Percentiles rank a stretch among this genome's conserved stretches.
These are phyloP conservation scores for Parastagonospora nodorum DNA, from an alignment of 2,329 filamentous ascomycete genomes.

Conservation along the genomic window DNA sequence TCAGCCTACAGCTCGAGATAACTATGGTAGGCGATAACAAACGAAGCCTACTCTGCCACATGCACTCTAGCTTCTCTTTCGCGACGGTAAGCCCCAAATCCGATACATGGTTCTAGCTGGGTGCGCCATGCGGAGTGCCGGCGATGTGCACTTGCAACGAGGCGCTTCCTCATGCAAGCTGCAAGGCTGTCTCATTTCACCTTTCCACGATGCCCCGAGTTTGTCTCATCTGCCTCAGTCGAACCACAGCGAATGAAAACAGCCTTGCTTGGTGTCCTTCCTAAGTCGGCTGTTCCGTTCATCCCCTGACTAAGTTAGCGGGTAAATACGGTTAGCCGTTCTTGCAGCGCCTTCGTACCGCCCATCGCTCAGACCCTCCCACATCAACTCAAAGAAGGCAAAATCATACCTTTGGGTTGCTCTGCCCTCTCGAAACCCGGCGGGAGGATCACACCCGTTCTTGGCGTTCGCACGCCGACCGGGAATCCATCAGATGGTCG, in stretches of 20 bases:
- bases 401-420: neutral
- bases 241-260: neutral
- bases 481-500: constrained; percentile 23
- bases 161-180: too few species aligned
- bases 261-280: neutral
- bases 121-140: too few species aligned
- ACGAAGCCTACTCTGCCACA: too few species aligned
- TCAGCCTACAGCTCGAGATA: too few species aligned
- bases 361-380: neutral
- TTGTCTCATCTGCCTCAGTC: neutral
- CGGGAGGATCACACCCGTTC: constrained; percentile 3
- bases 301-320: neutral
- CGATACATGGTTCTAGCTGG: too few species aligned
- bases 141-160: too few species aligned
- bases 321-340: constrained; percentile 3
- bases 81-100: too few species aligned
- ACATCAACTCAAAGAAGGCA: neutral
- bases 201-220: too few species aligned
- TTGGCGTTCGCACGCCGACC: constrained; percentile 5
- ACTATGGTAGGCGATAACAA: too few species aligned
- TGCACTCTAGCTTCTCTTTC: too few species aligned
- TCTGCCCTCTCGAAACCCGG: neutral
- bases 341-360: neutral
- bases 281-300: neutral
- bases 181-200: too few species aligned